Base-by-base conservation (phyloP, 495 filamentous ascomycete genomes). In the Aspergillus coremiiformis region DNA sequence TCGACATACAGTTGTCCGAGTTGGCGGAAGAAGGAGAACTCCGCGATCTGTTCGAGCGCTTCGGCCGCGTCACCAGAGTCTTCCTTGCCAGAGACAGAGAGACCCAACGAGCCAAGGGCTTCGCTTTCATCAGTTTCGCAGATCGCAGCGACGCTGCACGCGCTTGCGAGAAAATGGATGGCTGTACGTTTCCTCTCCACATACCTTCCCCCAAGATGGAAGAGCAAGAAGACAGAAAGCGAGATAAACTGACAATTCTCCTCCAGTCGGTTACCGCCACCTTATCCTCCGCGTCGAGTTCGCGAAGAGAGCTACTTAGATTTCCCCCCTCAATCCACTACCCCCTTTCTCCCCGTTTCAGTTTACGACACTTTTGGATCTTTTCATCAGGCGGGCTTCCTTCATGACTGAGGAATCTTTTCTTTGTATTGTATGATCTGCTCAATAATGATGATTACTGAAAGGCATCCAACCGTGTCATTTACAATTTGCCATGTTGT, bases 11-110 rank as follows among this genome's bases (percentile, higher is more conserved):
- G 89, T 88, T 94, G 43, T 94, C 88, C 59, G 93, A 98, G 68
- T 87, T 96, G 76, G 94, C 94, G 50, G 93, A 98, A 70, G 93
- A 98, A 70, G 67, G 78, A 55, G 93, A 98, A 66, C 78, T 98
- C 47, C 86, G 93, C 61, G 90, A 94, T 71, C 90, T 98, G 78
- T 98, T 98, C 77, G 90, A 95, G 73, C 81, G 93, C 37, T 96
- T 93, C 70, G 93, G 93, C 61, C 87, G 89, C 59, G 94, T 98
- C 55, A 97, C 90, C 35, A 84, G 91, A 66, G 94, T 98, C 42
- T 98, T 97, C 78, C 69, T 98, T 55, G 93, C 93, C 55, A 95
- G 95, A 76, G 94, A 98, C 71, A 77, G 93, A 66, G 94, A 97
- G 44, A 97, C 94, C 29, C 85, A 87, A 50, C 65, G 89, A 58